phyloP scores from a whole-genome alignment of 345 rosid species.

The Turnera subulata region DNA sequence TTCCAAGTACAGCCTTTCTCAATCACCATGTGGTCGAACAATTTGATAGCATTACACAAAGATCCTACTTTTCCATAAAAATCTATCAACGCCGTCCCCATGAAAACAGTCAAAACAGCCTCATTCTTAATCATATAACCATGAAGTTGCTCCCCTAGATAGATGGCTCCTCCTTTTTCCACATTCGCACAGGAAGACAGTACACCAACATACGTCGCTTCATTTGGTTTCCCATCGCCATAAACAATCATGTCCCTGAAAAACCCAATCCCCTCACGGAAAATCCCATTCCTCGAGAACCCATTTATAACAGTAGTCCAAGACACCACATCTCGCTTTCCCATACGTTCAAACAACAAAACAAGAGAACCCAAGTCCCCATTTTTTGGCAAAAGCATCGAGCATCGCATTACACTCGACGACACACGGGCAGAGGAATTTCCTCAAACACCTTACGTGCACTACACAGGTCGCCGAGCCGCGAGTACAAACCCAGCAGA shows the following conservation, averaged over 20 bases:
- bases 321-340: constrained; percentile 50
- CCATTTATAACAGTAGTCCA: constrained; percentile 76
- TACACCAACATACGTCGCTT: constrained; percentile 58
- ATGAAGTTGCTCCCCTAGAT: constrained; percentile 59
- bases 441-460: constrained; percentile 57
- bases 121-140: constrained; percentile 42
- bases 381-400: constrained; percentile 57
- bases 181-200: constrained; percentile 60
- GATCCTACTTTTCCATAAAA: constrained; percentile 60
- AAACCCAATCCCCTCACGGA: constrained; percentile 35
- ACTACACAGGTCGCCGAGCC: constrained; percentile 19
- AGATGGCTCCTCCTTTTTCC: constrained; percentile 36
- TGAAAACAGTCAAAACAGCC: constrained; percentile 26
- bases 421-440: constrained; percentile 40
- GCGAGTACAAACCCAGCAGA: constrained; percentile 38
- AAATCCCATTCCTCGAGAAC: constrained; percentile 38
- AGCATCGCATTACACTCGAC: constrained; percentile 53
- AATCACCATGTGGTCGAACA: constrained; percentile 31
- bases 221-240: constrained; percentile 39
- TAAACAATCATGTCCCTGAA: constrained; percentile 46
- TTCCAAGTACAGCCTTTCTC: constrained; percentile 59
- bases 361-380: constrained; percentile 52
- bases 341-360: constrained; percentile 44
- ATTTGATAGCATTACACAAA: constrained; percentile 27
- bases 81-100: constrained; percentile 61